Conservation (phyloP, 2,329 filamentous ascomycete genomes). For the Fusarium proliferatum region DNA sequence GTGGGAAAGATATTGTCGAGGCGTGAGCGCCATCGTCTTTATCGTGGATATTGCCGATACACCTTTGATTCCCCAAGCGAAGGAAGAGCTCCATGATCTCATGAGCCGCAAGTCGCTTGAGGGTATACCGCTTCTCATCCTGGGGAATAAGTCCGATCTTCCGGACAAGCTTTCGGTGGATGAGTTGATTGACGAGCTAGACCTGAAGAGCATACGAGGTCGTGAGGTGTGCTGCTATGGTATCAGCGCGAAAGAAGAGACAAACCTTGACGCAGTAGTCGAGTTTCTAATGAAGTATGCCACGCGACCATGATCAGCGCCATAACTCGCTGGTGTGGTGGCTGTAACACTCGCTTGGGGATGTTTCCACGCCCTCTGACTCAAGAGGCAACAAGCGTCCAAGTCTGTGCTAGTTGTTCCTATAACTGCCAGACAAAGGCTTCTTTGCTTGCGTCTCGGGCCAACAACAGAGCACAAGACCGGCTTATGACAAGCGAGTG, state of each 20-base stretch:
- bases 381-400: background rate
- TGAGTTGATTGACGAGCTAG: conserved; percentile 91
- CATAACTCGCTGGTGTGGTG: conserved; percentile 10
- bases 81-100: conserved; percentile 90
- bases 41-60: conserved; percentile 96
- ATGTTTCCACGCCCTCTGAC: conserved; percentile 6
- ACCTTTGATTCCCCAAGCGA: conserved; percentile 82
- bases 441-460: conserved; percentile 1
- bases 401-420: conserved; percentile 2
- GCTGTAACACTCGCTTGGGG: conserved; percentile 25
- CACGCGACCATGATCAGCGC: conserved; percentile 64
- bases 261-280: conserved; percentile 95
- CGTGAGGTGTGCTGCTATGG: conserved; percentile 98
- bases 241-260: conserved; percentile 98
- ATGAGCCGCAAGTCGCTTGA: conserved; percentile 86
- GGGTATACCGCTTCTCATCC: conserved; percentile 90
- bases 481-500: conserved; percentile 28
- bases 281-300: conserved; percentile 96
- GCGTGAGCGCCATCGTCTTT: conserved; percentile 97
- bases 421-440: background rate
- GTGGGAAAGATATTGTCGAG: conserved; percentile 99
- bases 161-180: conserved; percentile 92
- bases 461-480: conserved; percentile 23
- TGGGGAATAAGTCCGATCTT: conserved; percentile 97
- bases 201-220: conserved; percentile 87